Percentiles rank a stretch among this genome's conserved stretches.
These are phyloP conservation scores for Cyberlindnera subsufficiens DNA, from an alignment of 805 yeast genomes.

Conservation along the genomic window DNA sequence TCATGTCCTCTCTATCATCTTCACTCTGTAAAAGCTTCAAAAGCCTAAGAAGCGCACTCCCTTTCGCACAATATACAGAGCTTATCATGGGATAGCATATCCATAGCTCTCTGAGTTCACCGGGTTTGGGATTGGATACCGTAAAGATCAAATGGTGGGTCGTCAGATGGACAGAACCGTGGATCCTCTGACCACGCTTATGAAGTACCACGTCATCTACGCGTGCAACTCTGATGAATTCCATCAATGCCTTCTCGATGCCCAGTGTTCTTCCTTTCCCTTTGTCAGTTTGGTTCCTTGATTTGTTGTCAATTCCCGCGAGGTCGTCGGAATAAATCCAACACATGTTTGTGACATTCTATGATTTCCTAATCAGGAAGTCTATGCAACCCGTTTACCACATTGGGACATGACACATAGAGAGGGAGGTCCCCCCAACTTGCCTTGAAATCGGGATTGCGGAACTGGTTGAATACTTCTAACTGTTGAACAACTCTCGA, in stretches of 20 bases:
- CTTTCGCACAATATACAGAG: constrained; percentile 39
- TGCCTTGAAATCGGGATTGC: not conserved
- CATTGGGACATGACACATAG: not conserved
- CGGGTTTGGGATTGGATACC: constrained; percentile 14
- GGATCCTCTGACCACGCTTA: constrained; percentile 48
- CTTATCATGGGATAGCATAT: constrained; percentile 83
- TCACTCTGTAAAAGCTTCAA: constrained; percentile 3
- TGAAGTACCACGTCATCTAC: constrained; percentile 48
- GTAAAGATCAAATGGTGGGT: constrained; percentile 73
- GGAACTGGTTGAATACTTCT: not conserved
- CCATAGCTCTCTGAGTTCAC: constrained; percentile 66
- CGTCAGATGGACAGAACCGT: constrained; percentile 63
- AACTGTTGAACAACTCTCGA: too few species aligned
- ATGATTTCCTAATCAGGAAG: too few species aligned
- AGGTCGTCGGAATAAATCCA: too few species aligned
- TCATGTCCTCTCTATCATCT: constrained; percentile 8
- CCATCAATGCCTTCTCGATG: constrained; percentile 13
- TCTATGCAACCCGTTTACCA: too few species aligned
- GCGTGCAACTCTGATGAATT: constrained; percentile 24
- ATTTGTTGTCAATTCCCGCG: too few species aligned
- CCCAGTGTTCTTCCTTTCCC: not conserved
- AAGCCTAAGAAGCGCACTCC: constrained; percentile 32
- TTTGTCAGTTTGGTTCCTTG: too few species aligned
- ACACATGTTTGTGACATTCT: too few species aligned
- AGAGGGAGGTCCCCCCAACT: too few species aligned